Evolutionary conservation across 768 basidiomycete genomes (phyloP), one percentile per base, ranked within the genome.

Genomic region (Lactifluus piperatus): DNA sequence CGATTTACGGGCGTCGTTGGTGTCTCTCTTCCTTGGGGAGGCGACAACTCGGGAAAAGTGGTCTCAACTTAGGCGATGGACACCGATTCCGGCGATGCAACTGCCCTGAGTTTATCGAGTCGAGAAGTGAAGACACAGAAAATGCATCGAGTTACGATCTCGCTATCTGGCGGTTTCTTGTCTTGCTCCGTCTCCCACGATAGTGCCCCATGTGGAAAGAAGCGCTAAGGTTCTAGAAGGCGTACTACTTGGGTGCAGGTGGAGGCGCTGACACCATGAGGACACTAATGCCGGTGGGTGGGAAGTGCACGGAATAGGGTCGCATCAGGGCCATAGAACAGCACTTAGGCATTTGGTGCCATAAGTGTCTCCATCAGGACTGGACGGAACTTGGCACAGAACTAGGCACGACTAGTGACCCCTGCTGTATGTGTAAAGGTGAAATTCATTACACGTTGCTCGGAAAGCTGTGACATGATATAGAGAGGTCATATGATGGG

Each of bases 391-490:
- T 27, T 51, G 22, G 49, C 20, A 22, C 45, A 39, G 18, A 26
- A 20, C 48, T 20, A 58, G 57, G 57, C 57, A 53, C 57, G 34
- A n/a, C 43, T 16, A 10, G 27, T 22, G 55, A 30, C 45, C 14
- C 30, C 30, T 39, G 52, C 22, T 39, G 51, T 32, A 27, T 41
- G 37, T 47, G 47, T 32, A 43, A 59, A 54, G 39, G 24, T 59
- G 24, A 30, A 48, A 39, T 52, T 39, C 27, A 37, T n/a, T n/a
- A 10, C 26, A 51, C 26, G 29, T 47, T 55, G 36, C 36, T 39
- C 37, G 20, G 47, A 55, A 60, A 56, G 58, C 43, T 45, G 54
- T 60, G 58, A 60, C 59, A 54, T 60, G 54, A 60, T 60, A 60
- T 60, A 39, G 36, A 22, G 29, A 29, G 36, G 54, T 60, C 59